phyloP scores from a whole-genome alignment of 257 asterid genomes.

The Eucommia ulmoides region DNA sequence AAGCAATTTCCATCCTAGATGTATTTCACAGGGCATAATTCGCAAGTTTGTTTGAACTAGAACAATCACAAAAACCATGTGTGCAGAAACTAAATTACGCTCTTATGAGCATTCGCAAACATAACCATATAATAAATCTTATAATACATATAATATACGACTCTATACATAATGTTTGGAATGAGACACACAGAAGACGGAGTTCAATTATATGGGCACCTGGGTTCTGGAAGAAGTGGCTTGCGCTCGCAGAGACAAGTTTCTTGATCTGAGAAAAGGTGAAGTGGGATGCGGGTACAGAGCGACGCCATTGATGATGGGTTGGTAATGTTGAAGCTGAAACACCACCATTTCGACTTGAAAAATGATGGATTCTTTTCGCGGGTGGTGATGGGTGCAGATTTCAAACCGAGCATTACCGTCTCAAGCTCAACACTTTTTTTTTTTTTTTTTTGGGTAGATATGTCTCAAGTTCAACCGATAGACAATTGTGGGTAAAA shows the following conservation, averaged over 20 bases:
- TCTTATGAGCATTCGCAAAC: too few species aligned
- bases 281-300: constrained; percentile 26
- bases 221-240: constrained; percentile 82
- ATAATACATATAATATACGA: background rate
- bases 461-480: too few species aligned
- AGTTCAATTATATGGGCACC: constrained; percentile 21
- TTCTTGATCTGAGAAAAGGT: constrained; percentile 20
- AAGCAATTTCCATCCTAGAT: background rate
- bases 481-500: too few species aligned
- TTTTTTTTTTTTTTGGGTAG: too few species aligned
- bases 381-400: too few species aligned
- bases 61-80: background rate
- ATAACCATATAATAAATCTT: too few species aligned
- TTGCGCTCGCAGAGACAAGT: constrained; percentile 21
- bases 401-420: too few species aligned
- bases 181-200: background rate
- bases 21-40: background rate
- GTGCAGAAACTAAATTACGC: background rate
- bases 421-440: too few species aligned
- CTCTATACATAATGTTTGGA: background rate
- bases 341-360: constrained; percentile 12
- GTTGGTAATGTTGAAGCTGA: constrained; percentile 12
- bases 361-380: too few species aligned
- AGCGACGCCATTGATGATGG: constrained; percentile 26
- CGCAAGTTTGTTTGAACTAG: background rate